A percentile compares a stretch with the other conserved stretches of the same genome.
Conservation (phyloP, 169 alveolate species). For the Cyclospora cayetanensis region DNA sequence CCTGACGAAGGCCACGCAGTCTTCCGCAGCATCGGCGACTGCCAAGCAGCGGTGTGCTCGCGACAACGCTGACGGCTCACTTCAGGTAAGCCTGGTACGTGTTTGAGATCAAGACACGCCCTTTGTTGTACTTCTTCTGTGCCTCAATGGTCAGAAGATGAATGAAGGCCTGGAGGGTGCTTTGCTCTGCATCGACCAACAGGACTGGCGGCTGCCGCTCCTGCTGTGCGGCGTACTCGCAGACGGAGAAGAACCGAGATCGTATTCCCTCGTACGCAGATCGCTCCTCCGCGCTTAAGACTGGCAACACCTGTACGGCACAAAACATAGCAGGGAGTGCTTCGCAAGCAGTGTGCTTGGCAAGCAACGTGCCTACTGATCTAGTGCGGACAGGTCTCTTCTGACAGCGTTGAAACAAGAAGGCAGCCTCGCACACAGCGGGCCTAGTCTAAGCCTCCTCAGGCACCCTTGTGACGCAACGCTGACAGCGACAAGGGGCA, state of each 20-base stretch:
- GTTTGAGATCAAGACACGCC: constrained; percentile 72
- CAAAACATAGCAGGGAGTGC: too few relatives aligned
- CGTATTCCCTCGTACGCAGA: not conserved
- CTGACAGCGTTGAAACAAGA: too few relatives aligned
- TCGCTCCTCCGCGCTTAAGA: not conserved
- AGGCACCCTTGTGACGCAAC: too few relatives aligned
- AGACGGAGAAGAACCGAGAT: not conserved
- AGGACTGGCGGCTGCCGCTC: not conserved
- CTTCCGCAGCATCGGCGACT: not conserved
- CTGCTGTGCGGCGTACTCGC: not conserved
- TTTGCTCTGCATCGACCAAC: constrained; percentile 82
- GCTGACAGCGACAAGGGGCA: too few relatives aligned
- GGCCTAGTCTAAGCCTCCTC: too few relatives aligned
- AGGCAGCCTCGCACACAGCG: too few relatives aligned
- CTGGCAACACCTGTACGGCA: not conserved
- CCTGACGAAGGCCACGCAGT: too few relatives aligned
- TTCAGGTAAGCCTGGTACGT: constrained; percentile 79
- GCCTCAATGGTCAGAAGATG: constrained; percentile 71
- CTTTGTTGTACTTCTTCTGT: constrained; percentile 65
- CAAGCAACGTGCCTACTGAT: too few relatives aligned
- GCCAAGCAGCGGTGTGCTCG: not conserved
- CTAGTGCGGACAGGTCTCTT: too few relatives aligned
- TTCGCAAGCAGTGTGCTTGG: too few relatives aligned
- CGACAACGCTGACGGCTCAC: not conserved
- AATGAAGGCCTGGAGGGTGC: constrained; percentile 76